Percentiles rank a stretch among this genome's conserved stretches.
These are phyloP conservation scores for Pelagophyceae sp. DNA, from an alignment of 352 stramenopile genomes.

Conservation along the genomic window DNA sequence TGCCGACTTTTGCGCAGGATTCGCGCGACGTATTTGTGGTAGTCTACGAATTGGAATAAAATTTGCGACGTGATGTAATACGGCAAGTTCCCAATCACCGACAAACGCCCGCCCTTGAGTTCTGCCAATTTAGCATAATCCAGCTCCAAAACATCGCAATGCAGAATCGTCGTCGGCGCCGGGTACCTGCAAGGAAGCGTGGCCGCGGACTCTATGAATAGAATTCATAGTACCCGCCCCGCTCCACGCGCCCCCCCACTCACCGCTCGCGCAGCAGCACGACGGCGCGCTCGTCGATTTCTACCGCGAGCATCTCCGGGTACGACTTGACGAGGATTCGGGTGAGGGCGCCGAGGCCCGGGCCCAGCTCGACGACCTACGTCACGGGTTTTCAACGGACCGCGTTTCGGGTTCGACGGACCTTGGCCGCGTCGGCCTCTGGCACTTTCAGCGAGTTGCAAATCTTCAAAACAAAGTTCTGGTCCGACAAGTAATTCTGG, in stretches of 20 bases:
- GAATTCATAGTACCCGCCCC: not conserved
- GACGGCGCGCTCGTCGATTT: conserved; percentile 67
- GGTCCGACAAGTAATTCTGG: conserved; percentile 71
- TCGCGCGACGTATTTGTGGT: conserved; percentile 41
- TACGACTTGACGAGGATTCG: conserved; percentile 50
- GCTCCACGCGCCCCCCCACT: too few species aligned
- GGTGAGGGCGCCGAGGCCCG: conserved; percentile 66
- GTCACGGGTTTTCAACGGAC: too few species aligned
- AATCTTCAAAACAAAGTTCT: conserved; percentile 73
- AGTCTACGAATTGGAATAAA: conserved; percentile 63
- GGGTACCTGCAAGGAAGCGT: too few species aligned
- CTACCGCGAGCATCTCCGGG: conserved; percentile 61
- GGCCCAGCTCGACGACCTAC: conserved; percentile 39
- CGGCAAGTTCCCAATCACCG: conserved; percentile 69
- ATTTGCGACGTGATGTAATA: conserved; percentile 80
- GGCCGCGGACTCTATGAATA: not conserved
- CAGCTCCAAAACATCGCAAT: conserved; percentile 63
- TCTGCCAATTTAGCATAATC: conserved; percentile 58
- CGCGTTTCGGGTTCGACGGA: too few species aligned
- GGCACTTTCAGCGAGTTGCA: conserved; percentile 61
- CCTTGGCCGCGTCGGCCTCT: too few species aligned
- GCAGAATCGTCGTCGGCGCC: conserved; percentile 44
- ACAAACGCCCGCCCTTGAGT: conserved; percentile 43
- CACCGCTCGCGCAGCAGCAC: conserved; percentile 49
- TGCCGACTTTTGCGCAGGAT: not conserved